phyloP scores from a whole-genome alignment of 23 red algal species.

The Agarophyton chilense region DNA sequence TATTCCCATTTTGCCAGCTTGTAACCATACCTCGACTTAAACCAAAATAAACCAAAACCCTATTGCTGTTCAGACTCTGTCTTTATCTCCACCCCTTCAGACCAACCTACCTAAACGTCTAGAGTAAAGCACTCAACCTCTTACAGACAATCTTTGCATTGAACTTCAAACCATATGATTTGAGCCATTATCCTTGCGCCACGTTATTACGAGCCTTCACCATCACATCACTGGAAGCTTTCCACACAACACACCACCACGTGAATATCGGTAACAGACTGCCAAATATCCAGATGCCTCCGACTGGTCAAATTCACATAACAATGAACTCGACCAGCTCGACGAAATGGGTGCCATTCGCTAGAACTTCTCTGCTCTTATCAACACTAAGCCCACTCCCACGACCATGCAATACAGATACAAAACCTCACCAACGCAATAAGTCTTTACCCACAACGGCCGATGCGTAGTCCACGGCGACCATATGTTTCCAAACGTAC shows the following conservation, averaged over 20 bases:
- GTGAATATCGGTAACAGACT: neutral
- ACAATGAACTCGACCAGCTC: slow-evolving; percentile 36
- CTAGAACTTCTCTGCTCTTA: neutral
- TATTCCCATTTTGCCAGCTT: neutral
- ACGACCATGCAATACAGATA: slow-evolving; percentile 50
- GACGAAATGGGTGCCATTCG: slow-evolving; percentile 13
- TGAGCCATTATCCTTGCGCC: neutral
- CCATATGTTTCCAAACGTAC: slow-evolving; percentile 38
- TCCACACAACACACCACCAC: neutral
- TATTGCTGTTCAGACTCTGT: neutral
- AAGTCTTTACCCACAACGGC: neutral
- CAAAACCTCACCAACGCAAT: neutral
- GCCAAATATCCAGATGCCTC: slow-evolving; percentile 37
- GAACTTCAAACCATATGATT: slow-evolving; percentile 28
- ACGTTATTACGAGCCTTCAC: neutral
- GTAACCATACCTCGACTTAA: neutral
- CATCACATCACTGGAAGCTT: neutral
- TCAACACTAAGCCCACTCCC: neutral
- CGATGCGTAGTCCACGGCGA: slow-evolving; percentile 17
- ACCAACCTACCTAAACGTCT: neutral
- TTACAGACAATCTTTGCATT: neutral
- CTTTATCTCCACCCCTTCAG: neutral
- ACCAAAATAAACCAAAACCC: neutral
- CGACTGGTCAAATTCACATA: neutral
- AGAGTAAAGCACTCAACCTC: neutral